Conservation (phyloP, 345 rosid species). For the Xanthoceras sorbifolium region DNA sequence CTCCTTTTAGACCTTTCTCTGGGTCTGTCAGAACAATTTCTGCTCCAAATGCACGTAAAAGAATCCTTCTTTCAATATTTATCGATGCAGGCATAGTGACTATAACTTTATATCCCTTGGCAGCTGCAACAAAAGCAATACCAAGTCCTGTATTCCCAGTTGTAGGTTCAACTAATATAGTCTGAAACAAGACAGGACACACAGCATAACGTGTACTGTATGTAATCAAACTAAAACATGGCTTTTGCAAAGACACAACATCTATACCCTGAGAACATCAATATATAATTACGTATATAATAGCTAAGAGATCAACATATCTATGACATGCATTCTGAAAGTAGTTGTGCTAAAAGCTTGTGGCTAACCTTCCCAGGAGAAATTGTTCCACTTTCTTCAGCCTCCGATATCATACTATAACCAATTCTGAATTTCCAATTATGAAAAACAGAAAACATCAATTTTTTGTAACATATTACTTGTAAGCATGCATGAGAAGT, state of each 20-base stretch:
- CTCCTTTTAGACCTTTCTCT: slow-evolving; percentile 84
- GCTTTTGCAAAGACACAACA: not conserved
- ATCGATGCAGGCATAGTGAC: slow-evolving; percentile 94
- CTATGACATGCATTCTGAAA: not conserved
- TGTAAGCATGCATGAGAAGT: not conserved
- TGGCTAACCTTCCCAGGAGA: slow-evolving; percentile 70
- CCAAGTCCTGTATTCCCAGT: slow-evolving; percentile 92
- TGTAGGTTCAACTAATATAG: slow-evolving; percentile 75
- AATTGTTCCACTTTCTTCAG: slow-evolving; percentile 80
- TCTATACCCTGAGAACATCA: not conserved
- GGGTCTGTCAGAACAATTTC: slow-evolving; percentile 83
- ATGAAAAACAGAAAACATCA: slow-evolving; percentile 18
- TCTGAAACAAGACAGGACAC: slow-evolving; percentile 47
- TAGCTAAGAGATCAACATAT: slow-evolving; percentile 3
- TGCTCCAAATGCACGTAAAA: slow-evolving; percentile 87
- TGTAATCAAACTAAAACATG: not conserved
- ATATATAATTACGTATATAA: not conserved
- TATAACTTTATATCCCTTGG: slow-evolving; percentile 79
- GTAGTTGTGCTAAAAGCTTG: slow-evolving; percentile 1
- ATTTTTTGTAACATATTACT: not conserved
- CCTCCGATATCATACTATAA: slow-evolving; percentile 77
- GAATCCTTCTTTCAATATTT: slow-evolving; percentile 76
- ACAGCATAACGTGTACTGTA: not conserved
- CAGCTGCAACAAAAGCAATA: slow-evolving; percentile 88
- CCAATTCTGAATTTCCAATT: slow-evolving; percentile 62